Evolutionary conservation across 23 red algal species (phyloP).

Genomic region (Gracilaria vermiculophylla): DNA sequence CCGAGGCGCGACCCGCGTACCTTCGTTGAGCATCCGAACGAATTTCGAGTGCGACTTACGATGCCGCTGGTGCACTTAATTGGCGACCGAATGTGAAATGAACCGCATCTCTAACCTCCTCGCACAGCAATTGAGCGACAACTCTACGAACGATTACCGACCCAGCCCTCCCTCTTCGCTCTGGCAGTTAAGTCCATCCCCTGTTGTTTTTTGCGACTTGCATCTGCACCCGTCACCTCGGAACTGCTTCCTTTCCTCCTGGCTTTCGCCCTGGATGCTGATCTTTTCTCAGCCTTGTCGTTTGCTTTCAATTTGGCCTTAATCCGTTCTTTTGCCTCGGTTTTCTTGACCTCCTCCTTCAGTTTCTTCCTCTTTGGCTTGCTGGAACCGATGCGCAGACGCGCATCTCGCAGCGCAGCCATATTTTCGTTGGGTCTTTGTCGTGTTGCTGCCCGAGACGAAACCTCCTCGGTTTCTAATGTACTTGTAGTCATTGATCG

Average conservation of each 20-base stretch:
- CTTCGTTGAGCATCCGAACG: too few relatives aligned
- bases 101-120: neutral
- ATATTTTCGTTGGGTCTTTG: too few relatives aligned
- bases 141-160: neutral
- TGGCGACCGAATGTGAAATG: neutral
- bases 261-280: neutral
- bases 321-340: neutral
- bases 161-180: conserved; percentile 6
- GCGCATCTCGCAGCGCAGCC: too few relatives aligned
- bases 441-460: neutral
- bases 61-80: too few relatives aligned
- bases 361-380: conserved; percentile 10
- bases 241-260: neutral
- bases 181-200: neutral
- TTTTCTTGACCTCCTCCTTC: neutral
- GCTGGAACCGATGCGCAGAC: neutral
- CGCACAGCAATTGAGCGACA: neutral
- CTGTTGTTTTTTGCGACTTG: neutral
- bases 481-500: neutral
- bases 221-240: neutral
- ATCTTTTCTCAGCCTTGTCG: neutral
- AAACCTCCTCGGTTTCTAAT: too few relatives aligned
- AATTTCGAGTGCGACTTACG: too few relatives aligned
- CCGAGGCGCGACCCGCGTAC: too few relatives aligned
- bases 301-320: conserved; percentile 5